Conservation (phyloP, 1,284 basidiomycete species). For the Leccinum subfulvum region DNA sequence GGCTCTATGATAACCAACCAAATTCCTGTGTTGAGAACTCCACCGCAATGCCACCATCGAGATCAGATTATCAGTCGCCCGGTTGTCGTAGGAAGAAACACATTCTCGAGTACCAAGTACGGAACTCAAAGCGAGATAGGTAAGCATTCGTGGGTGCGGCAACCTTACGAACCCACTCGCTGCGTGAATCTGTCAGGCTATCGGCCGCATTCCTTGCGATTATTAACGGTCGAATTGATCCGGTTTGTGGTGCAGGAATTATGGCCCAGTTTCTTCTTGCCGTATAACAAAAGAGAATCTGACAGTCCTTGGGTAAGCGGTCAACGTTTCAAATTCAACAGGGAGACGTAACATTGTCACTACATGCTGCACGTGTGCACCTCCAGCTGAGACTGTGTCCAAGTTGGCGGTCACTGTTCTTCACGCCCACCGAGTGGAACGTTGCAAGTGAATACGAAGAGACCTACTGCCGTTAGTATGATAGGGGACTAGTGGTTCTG, state of each 20-base stretch:
- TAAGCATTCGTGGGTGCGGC: constrained; percentile 1
- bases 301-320: not conserved
- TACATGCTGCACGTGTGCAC: not conserved
- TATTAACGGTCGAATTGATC: not conserved
- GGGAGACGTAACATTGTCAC: not conserved
- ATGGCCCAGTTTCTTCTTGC: not conserved
- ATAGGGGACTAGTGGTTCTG: not conserved
- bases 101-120: not conserved
- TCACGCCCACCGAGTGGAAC: not conserved
- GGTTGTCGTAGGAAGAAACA: not conserved
- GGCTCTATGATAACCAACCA: not conserved
- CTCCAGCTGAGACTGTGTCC: not conserved
- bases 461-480: not conserved
- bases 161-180: not conserved
- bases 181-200: not conserved
- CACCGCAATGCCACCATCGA: constrained; percentile 9
- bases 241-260: not conserved
- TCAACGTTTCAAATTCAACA: not conserved
- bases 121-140: constrained; percentile 12
- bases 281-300: not conserved
- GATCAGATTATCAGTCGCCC: constrained; percentile 2
- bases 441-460: not conserved
- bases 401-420: not conserved
- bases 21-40: constrained; percentile 2
- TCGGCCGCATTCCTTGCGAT: constrained; percentile 5